phyloP scores from a whole-genome alignment of 116 monocot species.

The Papilionanthe hybrid region DNA sequence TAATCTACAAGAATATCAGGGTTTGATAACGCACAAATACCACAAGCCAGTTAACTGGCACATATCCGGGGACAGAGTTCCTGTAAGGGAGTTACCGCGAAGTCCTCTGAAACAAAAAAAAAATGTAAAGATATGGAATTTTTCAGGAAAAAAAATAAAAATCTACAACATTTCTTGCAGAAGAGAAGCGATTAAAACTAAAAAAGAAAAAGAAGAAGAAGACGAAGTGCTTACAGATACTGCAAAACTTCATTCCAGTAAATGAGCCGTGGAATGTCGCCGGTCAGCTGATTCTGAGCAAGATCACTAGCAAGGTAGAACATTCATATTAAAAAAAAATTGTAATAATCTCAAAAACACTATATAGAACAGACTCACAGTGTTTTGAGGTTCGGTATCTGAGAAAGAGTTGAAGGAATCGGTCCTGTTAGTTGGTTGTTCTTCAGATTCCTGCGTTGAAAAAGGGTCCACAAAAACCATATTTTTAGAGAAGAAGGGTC shows the following conservation, averaged over 20 bases:
- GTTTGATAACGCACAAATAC: conserved; percentile 78
- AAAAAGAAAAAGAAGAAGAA: too few relatives aligned
- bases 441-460: conserved; percentile 59
- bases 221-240: conserved; percentile 44
- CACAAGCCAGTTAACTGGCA: conserved; percentile 95
- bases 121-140: background rate
- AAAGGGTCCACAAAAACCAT: background rate
- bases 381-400: conserved; percentile 87
- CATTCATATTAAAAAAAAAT: background rate
- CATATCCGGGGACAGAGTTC: conserved; percentile 80
- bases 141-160: background rate
- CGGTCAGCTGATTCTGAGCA: conserved; percentile 79
- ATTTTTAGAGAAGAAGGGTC: background rate
- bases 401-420: conserved; percentile 93
- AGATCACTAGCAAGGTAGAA: conserved; percentile 48
- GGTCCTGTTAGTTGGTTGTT: conserved; percentile 83
- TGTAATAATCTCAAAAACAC: background rate
- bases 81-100: conserved; percentile 75
- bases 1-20: background rate
- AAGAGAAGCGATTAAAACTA: background rate
- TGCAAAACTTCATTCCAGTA: conserved; percentile 97
- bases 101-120: conserved; percentile 50
- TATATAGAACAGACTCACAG: conserved; percentile 37
- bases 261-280: conserved; percentile 79
- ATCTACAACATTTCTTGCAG: background rate